phyloP scores from a whole-genome alignment of 306 rosid genomes.

The Alnus glutinosa region DNA sequence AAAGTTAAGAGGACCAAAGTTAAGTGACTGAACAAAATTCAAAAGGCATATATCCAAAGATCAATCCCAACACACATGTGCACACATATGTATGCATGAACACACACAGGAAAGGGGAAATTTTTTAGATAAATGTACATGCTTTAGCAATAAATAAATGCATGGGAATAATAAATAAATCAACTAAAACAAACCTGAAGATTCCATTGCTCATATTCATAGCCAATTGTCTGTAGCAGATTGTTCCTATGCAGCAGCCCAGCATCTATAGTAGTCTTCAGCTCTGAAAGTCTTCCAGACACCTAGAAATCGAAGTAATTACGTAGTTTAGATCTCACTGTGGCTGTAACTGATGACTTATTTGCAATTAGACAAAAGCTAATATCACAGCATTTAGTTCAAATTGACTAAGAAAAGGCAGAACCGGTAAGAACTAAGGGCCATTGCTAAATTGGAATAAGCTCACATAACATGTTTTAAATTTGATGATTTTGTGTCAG shows the following conservation, averaged over 20 bases:
- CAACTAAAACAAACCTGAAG: constrained; percentile 58
- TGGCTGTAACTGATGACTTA: constrained; percentile 21
- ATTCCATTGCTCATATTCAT: constrained; percentile 75
- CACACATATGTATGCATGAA: neutral
- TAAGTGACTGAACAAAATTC: constrained; percentile 30
- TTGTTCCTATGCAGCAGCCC: constrained; percentile 64
- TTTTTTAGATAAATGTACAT: neutral
- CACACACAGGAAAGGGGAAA: neutral
- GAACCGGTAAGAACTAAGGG: constrained; percentile 4
- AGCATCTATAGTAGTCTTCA: constrained; percentile 74
- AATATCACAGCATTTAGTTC: neutral
- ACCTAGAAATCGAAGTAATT: constrained; percentile 50
- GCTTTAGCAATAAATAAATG: constrained; percentile 10
- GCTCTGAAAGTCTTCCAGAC: constrained; percentile 70
- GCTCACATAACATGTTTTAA: constrained; percentile 19
- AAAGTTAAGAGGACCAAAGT: constrained; percentile 19
- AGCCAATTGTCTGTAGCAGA: constrained; percentile 63
- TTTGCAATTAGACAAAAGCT: neutral
- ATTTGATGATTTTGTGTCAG: constrained; percentile 3
- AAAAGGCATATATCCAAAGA: constrained; percentile 25
- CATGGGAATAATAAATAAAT: constrained; percentile 23
- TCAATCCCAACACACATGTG: constrained; percentile 21
- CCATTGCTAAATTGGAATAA: constrained; percentile 5
- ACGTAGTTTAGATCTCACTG: constrained; percentile 18
- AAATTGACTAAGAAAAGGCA: constrained; percentile 12